Percentiles rank a stretch among this genome's conserved stretches.
Evolutionary conservation across 495 filamentous ascomycete genomes (phyloP).

Genomic region (Penicillium silybi): DNA sequence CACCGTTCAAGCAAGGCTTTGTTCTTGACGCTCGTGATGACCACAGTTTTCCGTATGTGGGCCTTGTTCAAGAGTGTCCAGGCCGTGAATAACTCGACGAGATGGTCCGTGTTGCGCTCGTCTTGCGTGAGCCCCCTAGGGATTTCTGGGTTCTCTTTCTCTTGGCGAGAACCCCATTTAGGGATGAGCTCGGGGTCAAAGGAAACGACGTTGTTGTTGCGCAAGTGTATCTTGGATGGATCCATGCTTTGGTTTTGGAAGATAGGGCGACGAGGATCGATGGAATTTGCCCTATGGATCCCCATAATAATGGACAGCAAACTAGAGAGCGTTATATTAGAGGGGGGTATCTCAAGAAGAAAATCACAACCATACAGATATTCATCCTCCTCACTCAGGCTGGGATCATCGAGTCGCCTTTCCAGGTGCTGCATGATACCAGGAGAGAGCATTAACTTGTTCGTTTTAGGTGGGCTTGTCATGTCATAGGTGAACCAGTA

Average conservation of each 20-base stretch:
- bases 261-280: background rate
- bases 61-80: conserved; percentile 34
- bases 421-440: conserved; percentile 36
- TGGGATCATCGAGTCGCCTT: conserved; percentile 12
- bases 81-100: conserved; percentile 44
- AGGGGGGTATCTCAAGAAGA: background rate
- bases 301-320: conserved; percentile 25
- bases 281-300: conserved; percentile 23
- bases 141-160: conserved; percentile 15
- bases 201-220: conserved; percentile 22
- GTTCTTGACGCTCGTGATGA: conserved; percentile 16
- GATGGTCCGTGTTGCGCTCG: conserved; percentile 31
- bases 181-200: background rate
- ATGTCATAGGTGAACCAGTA: conserved; percentile 48
- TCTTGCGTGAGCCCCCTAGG: conserved; percentile 19
- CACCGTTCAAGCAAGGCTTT: conserved; percentile 14
- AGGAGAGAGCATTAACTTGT: conserved; percentile 42
- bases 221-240: background rate
- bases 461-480: conserved; percentile 22
- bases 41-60: conserved; percentile 30
- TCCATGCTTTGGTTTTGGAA: conserved; percentile 8
- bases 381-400: conserved; percentile 5
- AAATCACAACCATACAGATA: conserved; percentile 19
- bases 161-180: conserved; percentile 1
- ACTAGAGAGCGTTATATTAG: conserved; percentile 10